Evolutionary conservation across 2,329 filamentous ascomycete species (phyloP).

Genomic region (Sphaceloma murrayae): DNA sequence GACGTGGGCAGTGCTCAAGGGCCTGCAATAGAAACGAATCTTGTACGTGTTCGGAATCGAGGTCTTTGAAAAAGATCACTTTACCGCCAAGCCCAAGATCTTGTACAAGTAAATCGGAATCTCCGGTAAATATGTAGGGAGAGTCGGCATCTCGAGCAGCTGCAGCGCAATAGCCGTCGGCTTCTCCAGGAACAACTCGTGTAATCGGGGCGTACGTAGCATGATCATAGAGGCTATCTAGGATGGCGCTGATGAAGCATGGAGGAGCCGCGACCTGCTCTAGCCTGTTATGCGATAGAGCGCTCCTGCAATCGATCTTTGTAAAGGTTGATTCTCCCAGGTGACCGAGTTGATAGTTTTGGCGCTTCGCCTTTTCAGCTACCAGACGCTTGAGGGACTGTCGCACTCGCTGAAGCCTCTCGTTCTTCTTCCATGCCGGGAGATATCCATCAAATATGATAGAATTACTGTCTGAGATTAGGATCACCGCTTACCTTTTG

Average conservation of each 20-base stretch:
- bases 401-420: constrained; percentile 53
- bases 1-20: constrained; percentile 33
- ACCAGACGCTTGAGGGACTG: constrained; percentile 49
- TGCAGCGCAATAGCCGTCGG: constrained; percentile 68
- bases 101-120: constrained; percentile 76
- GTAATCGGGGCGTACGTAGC: constrained; percentile 36
- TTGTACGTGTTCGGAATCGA: constrained; percentile 34
- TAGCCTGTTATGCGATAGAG: constrained; percentile 19
- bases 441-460: constrained; percentile 84
- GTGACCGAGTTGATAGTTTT: constrained; percentile 20
- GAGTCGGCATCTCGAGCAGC: constrained; percentile 49
- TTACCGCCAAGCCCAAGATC: constrained; percentile 53
- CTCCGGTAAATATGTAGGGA: constrained; percentile 60
- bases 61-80: constrained; percentile 59
- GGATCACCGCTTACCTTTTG: constrained; percentile 19
- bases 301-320: constrained; percentile 20
- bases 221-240: constrained; percentile 57
- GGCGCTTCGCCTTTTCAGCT: constrained; percentile 35
- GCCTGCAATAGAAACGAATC: constrained; percentile 19
- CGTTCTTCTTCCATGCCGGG: constrained; percentile 54
- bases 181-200: constrained; percentile 68
- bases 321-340: neutral
- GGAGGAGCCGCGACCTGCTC: constrained; percentile 45
- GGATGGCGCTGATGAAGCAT: constrained; percentile 68
- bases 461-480: constrained; percentile 40